Percentiles rank a stretch among this genome's conserved stretches.
phyloP scores from a whole-genome alignment of 139 green algal species.

The Gonium pectorale region DNA sequence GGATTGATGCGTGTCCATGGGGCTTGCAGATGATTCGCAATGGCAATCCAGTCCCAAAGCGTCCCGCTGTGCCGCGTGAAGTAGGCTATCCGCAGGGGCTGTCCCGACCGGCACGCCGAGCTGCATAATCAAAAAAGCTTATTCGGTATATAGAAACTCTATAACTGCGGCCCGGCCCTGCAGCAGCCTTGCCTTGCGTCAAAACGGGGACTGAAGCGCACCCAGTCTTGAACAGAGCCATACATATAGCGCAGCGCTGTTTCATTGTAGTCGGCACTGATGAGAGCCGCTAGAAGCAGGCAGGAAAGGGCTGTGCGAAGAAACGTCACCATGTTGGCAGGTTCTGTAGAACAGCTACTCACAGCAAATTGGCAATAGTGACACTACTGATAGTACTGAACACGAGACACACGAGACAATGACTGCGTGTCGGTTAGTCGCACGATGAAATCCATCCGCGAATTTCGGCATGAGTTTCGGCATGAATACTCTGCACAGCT shows the following conservation, averaged over 20 bases:
- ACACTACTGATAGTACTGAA: too few relatives aligned
- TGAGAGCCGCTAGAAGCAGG: background rate
- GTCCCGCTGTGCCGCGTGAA: slow-evolving; percentile 29
- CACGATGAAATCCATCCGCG: too few relatives aligned
- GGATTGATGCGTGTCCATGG: slow-evolving; percentile 19
- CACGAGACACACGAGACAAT: too few relatives aligned
- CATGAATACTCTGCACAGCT: too few relatives aligned
- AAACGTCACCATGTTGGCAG: too few relatives aligned
- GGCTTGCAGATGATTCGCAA: background rate
- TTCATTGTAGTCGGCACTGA: slow-evolving; percentile 9
- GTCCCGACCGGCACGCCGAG: background rate
- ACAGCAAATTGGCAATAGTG: too few relatives aligned
- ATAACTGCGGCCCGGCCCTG: background rate
- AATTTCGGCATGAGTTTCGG: too few relatives aligned
- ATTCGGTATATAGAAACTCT: background rate
- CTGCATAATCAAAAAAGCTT: background rate
- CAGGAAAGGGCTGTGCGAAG: background rate
- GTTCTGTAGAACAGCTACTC: too few relatives aligned
- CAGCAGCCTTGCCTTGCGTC: background rate
- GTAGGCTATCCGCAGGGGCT: slow-evolving; percentile 28
- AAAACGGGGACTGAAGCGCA: slow-evolving; percentile 16
- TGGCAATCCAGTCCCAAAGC: slow-evolving; percentile 34
- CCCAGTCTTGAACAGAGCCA: slow-evolving; percentile 26
- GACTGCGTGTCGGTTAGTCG: too few relatives aligned
- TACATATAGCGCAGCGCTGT: slow-evolving; percentile 14